Evolutionary conservation across 2,329 filamentous ascomycete genomes (phyloP), one percentile per base, ranked within the genome.

Genomic region (Coniochaeta sp.): DNA sequence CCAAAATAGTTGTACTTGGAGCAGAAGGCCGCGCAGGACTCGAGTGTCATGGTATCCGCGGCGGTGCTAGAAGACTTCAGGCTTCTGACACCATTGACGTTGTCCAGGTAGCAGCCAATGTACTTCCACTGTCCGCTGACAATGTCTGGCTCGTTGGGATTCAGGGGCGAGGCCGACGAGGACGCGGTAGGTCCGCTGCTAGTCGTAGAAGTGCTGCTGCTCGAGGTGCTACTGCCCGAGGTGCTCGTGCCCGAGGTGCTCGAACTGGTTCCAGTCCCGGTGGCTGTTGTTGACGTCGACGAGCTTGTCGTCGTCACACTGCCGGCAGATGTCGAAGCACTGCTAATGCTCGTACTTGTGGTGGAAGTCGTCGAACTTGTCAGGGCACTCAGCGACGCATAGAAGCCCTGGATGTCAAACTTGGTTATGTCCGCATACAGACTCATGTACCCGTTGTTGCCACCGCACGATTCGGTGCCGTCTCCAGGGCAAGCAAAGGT

Each of bases 361-460:
- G 58, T 57, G n/a, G 26, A 40, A 0, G 55, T 62, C 19, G 58
- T 58, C 12, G 59, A 50, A 3, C 52, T 60, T 38, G 63, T 61
- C 17, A 59, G n/a, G 17, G 26, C 54, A 38, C 31, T 57, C n/a
- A 57, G 31, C 1, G 57, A 65, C 1, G 38, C 12, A 34, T 60
- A 66, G 58, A 65, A 70, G 0, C 61, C 63, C 14, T 65, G 64
- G 17, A 65, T 66, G 58, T 71, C 62, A 31, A 67, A 73, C 38
- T 64, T 67, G 14, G 61, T 67, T 1, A 63, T 62, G 59, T 73
- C 70, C 38, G 71, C 71, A 59, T 69, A 73, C 26, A 71, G 55
- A n/a, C 68, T 73, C 60, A 73, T 63, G 55, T 68, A 74, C 2
- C 65, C 67, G 2, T 68, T 67, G 40, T 71, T 64, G 5, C 72